Percentiles rank a stretch among this genome's conserved stretches.
Evolutionary conservation across 495 filamentous ascomycete species (phyloP).

Genomic region (Xylaria scruposa): DNA sequence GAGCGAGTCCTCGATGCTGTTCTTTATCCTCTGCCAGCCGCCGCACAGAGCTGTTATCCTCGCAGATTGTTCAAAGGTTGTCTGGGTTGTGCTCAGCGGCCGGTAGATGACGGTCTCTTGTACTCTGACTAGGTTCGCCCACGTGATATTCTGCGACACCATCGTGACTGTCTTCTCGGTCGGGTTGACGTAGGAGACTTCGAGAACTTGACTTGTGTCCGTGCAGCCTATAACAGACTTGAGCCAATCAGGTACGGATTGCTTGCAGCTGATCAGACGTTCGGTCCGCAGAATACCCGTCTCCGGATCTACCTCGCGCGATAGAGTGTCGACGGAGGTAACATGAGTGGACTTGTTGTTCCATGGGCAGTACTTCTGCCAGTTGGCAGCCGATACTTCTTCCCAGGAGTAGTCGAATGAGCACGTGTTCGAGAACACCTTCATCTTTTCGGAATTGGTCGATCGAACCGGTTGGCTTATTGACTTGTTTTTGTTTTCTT

Average conservation of each 20-base stretch:
- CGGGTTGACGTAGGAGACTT: slow-evolving; percentile 93
- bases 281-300: slow-evolving; percentile 95
- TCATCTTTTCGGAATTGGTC: slow-evolving; percentile 64
- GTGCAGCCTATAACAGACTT: slow-evolving; percentile 71
- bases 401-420: slow-evolving; percentile 98
- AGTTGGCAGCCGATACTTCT: slow-evolving; percentile 98
- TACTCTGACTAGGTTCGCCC: slow-evolving; percentile 82
- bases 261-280: slow-evolving; percentile 92
- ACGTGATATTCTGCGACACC: slow-evolving; percentile 91
- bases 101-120: slow-evolving; percentile 88
- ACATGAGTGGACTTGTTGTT: slow-evolving; percentile 96
- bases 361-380: slow-evolving; percentile 98
- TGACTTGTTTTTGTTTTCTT: slow-evolving; percentile 4
- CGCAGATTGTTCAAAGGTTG: slow-evolving; percentile 84
- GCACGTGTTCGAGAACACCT: slow-evolving; percentile 86
- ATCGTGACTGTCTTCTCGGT: slow-evolving; percentile 84
- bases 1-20: slow-evolving; percentile 88
- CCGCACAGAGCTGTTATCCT: slow-evolving; percentile 93
- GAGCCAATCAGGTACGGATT: slow-evolving; percentile 88
- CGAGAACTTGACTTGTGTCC: slow-evolving; percentile 85
- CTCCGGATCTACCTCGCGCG: slow-evolving; percentile 74
- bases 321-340: slow-evolving; percentile 90
- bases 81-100: slow-evolving; percentile 68
- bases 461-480: not conserved
- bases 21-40: slow-evolving; percentile 94